Conservation (phyloP, 2,329 filamentous ascomycete genomes). For the Hypoxylon sp. region DNA sequence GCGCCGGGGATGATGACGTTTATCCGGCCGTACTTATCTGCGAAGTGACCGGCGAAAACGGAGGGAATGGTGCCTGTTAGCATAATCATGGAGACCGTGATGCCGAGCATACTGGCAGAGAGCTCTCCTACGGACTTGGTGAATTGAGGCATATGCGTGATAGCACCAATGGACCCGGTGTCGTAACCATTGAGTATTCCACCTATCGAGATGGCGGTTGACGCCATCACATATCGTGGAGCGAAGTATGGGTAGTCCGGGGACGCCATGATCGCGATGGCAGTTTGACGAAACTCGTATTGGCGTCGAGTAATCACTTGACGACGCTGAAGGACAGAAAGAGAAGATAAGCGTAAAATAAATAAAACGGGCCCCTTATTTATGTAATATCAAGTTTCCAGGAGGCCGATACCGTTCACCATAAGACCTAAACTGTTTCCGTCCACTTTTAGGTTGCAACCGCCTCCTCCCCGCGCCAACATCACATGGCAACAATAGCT, state of each 20-base stretch:
- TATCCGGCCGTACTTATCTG: slow-evolving; percentile 63
- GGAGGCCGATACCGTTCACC: slow-evolving; percentile 7
- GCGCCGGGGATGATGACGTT: slow-evolving; percentile 62
- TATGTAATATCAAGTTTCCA: background rate
- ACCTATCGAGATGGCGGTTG: slow-evolving; percentile 50
- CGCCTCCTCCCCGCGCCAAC: slow-evolving; percentile 23
- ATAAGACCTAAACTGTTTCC: slow-evolving; percentile 28
- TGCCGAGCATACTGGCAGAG: slow-evolving; percentile 65
- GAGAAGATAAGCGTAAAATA: background rate
- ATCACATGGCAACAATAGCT: slow-evolving; percentile 9
- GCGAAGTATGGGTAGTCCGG: slow-evolving; percentile 38
- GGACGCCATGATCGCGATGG: slow-evolving; percentile 17
- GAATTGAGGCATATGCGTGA: slow-evolving; percentile 53
- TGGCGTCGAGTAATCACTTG: background rate
- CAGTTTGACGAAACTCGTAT: background rate
- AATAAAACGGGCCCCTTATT: no score
- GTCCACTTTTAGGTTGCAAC: slow-evolving; percentile 12
- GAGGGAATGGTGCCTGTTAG: slow-evolving; percentile 69
- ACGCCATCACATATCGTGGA: slow-evolving; percentile 53
- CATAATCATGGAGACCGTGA: slow-evolving; percentile 70
- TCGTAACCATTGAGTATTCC: slow-evolving; percentile 56
- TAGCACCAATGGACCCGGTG: slow-evolving; percentile 54
- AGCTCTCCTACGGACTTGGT: slow-evolving; percentile 58
- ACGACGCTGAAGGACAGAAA: slow-evolving; percentile 3
- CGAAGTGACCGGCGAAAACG: slow-evolving; percentile 68